Conservation (phyloP, 2,329 filamentous ascomycete genomes). For the Rhexocercosporidium sp. region DNA sequence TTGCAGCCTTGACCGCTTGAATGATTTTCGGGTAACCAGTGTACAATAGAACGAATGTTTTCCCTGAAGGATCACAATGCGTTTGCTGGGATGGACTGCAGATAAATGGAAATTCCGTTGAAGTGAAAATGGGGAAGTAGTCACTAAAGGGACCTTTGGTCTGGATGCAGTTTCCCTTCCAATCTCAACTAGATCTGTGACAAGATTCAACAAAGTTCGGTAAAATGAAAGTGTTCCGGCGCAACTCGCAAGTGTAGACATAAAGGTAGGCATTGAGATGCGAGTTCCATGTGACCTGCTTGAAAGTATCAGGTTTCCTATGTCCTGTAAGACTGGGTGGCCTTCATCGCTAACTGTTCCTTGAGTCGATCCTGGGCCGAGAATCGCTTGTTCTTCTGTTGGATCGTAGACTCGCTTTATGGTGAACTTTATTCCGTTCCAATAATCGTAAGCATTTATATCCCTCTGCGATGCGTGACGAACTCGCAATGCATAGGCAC, state of each 20-base stretch:
- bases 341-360: neutral
- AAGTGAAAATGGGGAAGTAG: constrained; percentile 5
- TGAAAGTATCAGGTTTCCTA: neutral
- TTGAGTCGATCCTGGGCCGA: constrained; percentile 9
- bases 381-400: constrained; percentile 7
- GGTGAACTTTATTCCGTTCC: constrained; percentile 12
- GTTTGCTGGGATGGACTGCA: constrained; percentile 14
- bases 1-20: constrained; percentile 14
- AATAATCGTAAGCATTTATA: constrained; percentile 10
- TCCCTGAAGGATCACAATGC: constrained; percentile 13
- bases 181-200: neutral
- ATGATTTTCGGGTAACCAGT: constrained; percentile 14
- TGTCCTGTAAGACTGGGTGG: neutral
- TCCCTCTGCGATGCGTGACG: constrained; percentile 9
- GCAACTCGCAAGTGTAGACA: constrained; percentile 14
- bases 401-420: constrained; percentile 8
- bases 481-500: constrained; percentile 13
- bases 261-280: constrained; percentile 16
- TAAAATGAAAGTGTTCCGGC: neutral
- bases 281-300: constrained; percentile 14
- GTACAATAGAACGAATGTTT: constrained; percentile 15
- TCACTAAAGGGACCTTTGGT: constrained; percentile 19
- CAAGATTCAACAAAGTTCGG: neutral
- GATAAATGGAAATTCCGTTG: neutral
- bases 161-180: neutral